These are phyloP conservation scores for Keithomyces neogunnii DNA, from an alignment of 2,329 filamentous ascomycete species.

Conservation along the genomic window DNA sequence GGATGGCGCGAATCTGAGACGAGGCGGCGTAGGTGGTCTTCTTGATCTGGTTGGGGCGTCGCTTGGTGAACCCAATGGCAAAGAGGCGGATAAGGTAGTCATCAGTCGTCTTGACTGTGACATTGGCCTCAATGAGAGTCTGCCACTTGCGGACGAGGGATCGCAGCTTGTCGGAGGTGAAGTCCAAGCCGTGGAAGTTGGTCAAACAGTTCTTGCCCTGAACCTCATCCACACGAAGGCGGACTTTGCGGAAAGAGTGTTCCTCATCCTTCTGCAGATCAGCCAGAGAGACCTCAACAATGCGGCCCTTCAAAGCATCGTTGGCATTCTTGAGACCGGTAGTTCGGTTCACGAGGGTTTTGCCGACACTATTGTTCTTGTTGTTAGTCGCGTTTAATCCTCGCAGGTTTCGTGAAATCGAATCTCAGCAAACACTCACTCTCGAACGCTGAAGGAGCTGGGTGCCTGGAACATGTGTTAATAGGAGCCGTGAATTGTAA, in stretches of 20 bases:
- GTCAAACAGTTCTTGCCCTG: slow-evolving; percentile 99
- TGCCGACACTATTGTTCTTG: slow-evolving; percentile 68
- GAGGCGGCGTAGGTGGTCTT: slow-evolving; percentile 98
- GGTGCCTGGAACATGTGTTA: slow-evolving; percentile 55
- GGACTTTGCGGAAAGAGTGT: slow-evolving; percentile 99
- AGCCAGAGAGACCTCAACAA: slow-evolving; percentile 97
- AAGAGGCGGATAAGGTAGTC: slow-evolving; percentile 99
- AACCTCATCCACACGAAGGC: slow-evolving; percentile 96
- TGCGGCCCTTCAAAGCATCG: slow-evolving; percentile 96
- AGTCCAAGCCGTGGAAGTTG: slow-evolving; percentile 99
- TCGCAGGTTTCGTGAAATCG: neutral
- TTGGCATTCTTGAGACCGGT: slow-evolving; percentile 99
- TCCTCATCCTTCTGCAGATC: slow-evolving; percentile 99
- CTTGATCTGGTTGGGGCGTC: slow-evolving; percentile 99
- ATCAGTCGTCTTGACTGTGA: slow-evolving; percentile 99
- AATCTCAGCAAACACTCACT: slow-evolving; percentile 55
- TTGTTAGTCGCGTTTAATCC: slow-evolving; percentile 1
- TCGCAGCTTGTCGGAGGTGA: slow-evolving; percentile 99
- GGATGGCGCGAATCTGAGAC: slow-evolving; percentile 95
- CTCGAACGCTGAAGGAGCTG: slow-evolving; percentile 89
- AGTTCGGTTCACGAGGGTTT: slow-evolving; percentile 98
- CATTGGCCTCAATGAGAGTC: slow-evolving; percentile 97
- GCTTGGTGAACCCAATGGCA: slow-evolving; percentile 99
- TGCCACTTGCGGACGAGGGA: slow-evolving; percentile 99
- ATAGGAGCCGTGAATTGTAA: neutral